phyloP scores from a whole-genome alignment of 169 alveolate genomes.

The Plasmodium sp. region DNA sequence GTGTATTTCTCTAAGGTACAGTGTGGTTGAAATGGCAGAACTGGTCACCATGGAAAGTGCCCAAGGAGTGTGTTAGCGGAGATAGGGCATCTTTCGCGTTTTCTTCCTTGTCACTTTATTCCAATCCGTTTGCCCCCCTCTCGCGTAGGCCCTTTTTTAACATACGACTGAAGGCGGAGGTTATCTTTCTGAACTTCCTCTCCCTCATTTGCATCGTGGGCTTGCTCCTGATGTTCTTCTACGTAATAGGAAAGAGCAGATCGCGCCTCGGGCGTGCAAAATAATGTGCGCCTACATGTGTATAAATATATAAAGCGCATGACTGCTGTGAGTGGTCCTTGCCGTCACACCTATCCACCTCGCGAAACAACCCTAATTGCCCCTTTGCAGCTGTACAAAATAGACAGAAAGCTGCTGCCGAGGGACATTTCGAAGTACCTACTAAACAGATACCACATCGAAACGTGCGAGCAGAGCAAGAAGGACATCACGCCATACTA shows the following conservation, averaged over 20 bases:
- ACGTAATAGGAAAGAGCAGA: constrained; percentile 14
- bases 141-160: constrained; percentile 77
- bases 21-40: neutral
- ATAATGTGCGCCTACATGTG: neutral
- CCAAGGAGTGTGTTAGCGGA: neutral
- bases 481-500: constrained; percentile 78
- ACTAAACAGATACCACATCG: constrained; percentile 75
- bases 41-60: neutral
- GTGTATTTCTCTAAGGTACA: constrained; percentile 77
- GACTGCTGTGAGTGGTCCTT: neutral
- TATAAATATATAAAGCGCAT: neutral
- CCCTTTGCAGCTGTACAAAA: constrained; percentile 19
- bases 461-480: constrained; percentile 54
- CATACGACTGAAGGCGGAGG: constrained; percentile 79
- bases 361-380: neutral
- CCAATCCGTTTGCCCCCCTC: neutral
- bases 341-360: neutral
- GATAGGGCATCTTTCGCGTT: neutral
- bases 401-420: constrained; percentile 78
- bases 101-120: neutral
- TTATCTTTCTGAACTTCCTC: constrained; percentile 72
- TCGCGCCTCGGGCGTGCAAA: neutral
- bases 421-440: constrained; percentile 75
- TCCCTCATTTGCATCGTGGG: constrained; percentile 74
- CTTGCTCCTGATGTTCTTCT: constrained; percentile 72